Conservation (phyloP, 129 eudicot genomes). For the Tagetes erecta region DNA sequence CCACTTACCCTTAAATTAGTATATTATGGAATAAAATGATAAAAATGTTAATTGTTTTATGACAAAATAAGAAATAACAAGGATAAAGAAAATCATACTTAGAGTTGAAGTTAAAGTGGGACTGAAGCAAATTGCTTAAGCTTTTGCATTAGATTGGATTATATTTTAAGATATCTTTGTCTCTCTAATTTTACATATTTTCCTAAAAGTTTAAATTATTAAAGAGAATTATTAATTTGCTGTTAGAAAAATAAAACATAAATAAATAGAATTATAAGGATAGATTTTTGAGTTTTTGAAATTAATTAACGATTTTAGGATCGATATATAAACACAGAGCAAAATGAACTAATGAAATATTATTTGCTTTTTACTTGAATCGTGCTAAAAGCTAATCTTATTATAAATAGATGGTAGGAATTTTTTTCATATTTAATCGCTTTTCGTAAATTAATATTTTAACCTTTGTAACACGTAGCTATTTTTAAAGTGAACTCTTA, state of each 20-base stretch:
- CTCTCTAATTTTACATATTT: slow-evolving; percentile 5
- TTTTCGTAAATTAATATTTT: background rate
- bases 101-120: slow-evolving; percentile 79
- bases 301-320: background rate
- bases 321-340: background rate
- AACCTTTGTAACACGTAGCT: background rate
- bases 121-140: slow-evolving; percentile 61
- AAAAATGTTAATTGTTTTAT: background rate
- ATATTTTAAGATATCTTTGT: slow-evolving; percentile 32
- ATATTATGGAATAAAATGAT: background rate
- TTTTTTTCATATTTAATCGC: background rate
- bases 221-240: background rate
- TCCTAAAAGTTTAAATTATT: background rate
- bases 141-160: slow-evolving; percentile 61
- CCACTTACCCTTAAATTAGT: too few species aligned
- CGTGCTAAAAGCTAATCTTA: background rate
- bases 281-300: too few species aligned
- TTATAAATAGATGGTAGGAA: background rate
- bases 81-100: slow-evolving; percentile 53
- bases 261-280: too few species aligned
- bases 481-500: background rate
- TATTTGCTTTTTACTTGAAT: background rate
- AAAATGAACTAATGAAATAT: background rate
- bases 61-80: slow-evolving; percentile 35
- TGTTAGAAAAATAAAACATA: too few species aligned